Conservation (phyloP, 2,329 filamentous ascomycete species). For the Zymoseptoria pseudotritici region DNA sequence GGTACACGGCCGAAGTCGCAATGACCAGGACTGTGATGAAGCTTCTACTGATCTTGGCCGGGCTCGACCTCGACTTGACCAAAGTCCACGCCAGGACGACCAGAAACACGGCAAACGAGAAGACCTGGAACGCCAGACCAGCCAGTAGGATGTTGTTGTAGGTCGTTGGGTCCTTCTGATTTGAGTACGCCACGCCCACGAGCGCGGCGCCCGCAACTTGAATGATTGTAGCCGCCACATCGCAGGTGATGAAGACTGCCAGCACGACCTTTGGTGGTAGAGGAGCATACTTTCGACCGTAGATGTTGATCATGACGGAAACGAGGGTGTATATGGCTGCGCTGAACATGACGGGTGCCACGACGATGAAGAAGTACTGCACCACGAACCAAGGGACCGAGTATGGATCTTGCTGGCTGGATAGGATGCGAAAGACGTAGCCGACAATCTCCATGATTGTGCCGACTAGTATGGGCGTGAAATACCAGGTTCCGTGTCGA, state of each 20-base stretch:
- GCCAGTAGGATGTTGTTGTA: conserved; percentile 51
- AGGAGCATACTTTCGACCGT: conserved; percentile 39
- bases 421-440: conserved; percentile 44
- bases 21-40: conserved; percentile 40
- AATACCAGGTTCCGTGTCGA: conserved; percentile 41
- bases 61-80: conserved; percentile 29
- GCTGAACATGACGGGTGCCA: conserved; percentile 51
- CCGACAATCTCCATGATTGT: conserved; percentile 45
- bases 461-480: conserved; percentile 39
- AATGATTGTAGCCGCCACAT: conserved; percentile 47
- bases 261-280: conserved; percentile 43
- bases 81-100: conserved; percentile 39
- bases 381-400: conserved; percentile 50
- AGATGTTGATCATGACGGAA: conserved; percentile 42
- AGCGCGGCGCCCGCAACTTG: conserved; percentile 50
- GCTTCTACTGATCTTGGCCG: conserved; percentile 24
- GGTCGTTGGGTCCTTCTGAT: conserved; percentile 43
- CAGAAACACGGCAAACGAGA: conserved; percentile 45
- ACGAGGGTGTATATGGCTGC: conserved; percentile 51
- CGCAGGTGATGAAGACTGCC: conserved; percentile 48
- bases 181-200: conserved; percentile 44
- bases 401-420: conserved; percentile 46
- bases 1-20: conserved; percentile 44
- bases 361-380: conserved; percentile 55
- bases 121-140: conserved; percentile 49